A percentile compares a stretch with the other conserved stretches of the same genome.
phyloP scores from a whole-genome alignment of 345 rosid species.

The Linum usitatissimum region DNA sequence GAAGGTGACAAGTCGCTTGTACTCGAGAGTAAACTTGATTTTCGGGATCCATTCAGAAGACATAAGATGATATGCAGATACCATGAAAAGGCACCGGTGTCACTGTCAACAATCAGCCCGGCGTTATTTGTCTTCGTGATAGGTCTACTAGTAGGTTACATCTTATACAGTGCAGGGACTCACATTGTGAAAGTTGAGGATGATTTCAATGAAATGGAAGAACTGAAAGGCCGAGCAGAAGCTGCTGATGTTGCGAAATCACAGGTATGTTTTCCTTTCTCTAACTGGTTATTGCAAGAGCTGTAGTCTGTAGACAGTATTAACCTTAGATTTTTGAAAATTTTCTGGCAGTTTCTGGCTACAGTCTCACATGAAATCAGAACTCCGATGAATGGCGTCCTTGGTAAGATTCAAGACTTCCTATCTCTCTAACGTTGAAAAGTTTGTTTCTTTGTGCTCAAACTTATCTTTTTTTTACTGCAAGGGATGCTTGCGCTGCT shows the following conservation, averaged over 20 bases:
- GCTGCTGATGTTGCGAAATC: slow-evolving; percentile 99
- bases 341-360: slow-evolving; percentile 64
- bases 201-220: slow-evolving; percentile 79
- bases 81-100: slow-evolving; percentile 67
- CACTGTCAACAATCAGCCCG: slow-evolving; percentile 64
- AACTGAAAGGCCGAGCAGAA: slow-evolving; percentile 76
- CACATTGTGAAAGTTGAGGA: slow-evolving; percentile 94
- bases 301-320: not conserved
- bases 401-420: slow-evolving; percentile 37
- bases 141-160: slow-evolving; percentile 69
- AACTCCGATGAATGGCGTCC: slow-evolving; percentile 99
- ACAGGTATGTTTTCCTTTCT: slow-evolving; percentile 31
- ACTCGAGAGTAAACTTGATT: slow-evolving; percentile 80
- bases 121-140: slow-evolving; percentile 62
- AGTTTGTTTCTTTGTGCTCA: not conserved
- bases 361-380: slow-evolving; percentile 97
- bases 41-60: slow-evolving; percentile 90
- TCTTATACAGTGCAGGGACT: slow-evolving; percentile 66
- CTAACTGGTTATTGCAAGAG: not conserved
- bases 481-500: slow-evolving; percentile 97
- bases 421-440: not conserved
- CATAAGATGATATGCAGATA: slow-evolving; percentile 95
- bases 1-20: slow-evolving; percentile 65
- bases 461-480: slow-evolving; percentile 10
- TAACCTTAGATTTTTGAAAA: slow-evolving; percentile 13